These are phyloP conservation scores for Tillandsia fasciculata DNA, from an alignment of 176 grass and related monocot genomes.

Conservation along the genomic window DNA sequence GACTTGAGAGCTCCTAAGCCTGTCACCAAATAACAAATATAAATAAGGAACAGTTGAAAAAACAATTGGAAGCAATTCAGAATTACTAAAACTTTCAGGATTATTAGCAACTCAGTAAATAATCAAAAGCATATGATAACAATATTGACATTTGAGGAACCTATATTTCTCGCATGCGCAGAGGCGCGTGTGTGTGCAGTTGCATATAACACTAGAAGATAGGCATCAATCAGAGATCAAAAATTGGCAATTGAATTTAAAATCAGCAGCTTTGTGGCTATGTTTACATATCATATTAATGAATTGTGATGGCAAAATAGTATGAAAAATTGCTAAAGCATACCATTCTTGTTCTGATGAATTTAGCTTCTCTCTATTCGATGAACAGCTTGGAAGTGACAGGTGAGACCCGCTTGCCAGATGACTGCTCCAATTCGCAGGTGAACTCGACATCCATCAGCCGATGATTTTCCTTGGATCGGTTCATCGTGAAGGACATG, in stretches of 20 bases:
- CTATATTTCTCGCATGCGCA: no score
- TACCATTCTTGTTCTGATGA: neutral
- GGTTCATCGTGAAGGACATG: constrained; percentile 73
- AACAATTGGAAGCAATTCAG: no score
- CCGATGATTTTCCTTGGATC: constrained; percentile 89
- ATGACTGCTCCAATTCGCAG: constrained; percentile 61
- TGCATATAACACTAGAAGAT: no score
- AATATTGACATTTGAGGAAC: no score
- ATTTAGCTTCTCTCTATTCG: constrained; percentile 49
- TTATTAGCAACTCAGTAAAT: no score
- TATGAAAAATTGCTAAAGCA: neutral
- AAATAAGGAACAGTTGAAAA: neutral
- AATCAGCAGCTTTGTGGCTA: no score
- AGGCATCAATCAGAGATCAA: no score
- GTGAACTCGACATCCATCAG: constrained; percentile 87
- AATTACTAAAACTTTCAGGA: no score
- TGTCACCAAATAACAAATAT: neutral
- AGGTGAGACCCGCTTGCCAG: constrained; percentile 52
- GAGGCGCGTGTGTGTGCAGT: no score
- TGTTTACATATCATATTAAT: no score
- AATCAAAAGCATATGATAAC: no score
- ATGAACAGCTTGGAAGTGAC: constrained; percentile 54
- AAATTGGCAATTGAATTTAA: no score
- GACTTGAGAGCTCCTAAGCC: neutral
- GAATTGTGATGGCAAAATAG: neutral